Conservation (phyloP, 257 asterid species). For the Solanum pimpinellifolium region DNA sequence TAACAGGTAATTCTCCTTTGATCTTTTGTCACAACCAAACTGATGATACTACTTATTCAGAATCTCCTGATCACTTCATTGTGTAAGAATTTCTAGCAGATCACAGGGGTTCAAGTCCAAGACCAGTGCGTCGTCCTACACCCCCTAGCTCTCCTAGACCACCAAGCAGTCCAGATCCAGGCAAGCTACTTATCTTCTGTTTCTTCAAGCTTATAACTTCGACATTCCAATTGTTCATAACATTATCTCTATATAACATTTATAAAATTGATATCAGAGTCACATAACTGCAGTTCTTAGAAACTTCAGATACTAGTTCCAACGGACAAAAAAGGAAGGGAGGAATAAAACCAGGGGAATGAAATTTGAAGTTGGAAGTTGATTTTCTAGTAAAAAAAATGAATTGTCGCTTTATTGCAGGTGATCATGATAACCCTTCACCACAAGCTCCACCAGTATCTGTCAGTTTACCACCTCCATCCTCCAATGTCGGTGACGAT, state of each 20-base stretch:
- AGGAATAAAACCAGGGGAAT: not conserved
- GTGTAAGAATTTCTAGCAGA: not conserved
- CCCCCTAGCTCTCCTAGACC: not conserved
- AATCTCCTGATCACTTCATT: not conserved
- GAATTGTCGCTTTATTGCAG: not conserved
- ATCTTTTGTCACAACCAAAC: not conserved
- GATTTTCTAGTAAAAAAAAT: not conserved
- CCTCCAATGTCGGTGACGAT: not conserved
- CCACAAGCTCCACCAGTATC: not conserved
- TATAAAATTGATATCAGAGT: not conserved
- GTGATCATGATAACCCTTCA: not conserved
- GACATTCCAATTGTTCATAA: not conserved
- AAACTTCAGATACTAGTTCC: not conserved
- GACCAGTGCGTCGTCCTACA: not conserved
- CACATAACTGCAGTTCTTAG: not conserved
- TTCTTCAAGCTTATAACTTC: not conserved
- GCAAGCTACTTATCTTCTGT: not conserved
- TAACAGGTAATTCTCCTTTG: constrained; percentile 25
- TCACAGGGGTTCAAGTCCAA: not conserved
- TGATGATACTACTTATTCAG: not conserved
- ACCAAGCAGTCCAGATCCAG: not conserved
- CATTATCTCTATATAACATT: not conserved
- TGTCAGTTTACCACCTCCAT: not conserved
- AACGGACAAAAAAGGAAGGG: not conserved
- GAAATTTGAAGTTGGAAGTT: not conserved